Evolutionary conservation across 768 basidiomycete species (phyloP), one percentile per base, ranked within the genome.

Genomic region (Mycena latifolia): DNA sequence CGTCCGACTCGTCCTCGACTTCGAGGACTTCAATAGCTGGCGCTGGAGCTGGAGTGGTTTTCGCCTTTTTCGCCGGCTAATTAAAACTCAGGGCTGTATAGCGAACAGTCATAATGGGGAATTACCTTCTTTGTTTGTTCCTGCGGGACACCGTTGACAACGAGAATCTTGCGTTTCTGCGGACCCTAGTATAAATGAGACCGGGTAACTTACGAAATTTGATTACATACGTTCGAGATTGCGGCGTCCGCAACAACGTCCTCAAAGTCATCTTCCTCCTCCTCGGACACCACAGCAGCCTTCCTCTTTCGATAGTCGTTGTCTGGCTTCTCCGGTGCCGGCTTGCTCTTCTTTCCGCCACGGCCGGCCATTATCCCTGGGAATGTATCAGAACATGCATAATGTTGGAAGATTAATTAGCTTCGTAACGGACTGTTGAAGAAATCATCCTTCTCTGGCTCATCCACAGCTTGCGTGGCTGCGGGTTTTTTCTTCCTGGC

Each of bases 101-200:
- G 12, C n/a, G 5, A 43, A n/a, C 5, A n/a, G 2, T 5, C 6
- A 43, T n/a, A 43, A 25, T 5, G 24, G 24, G 24, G 46, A 22
- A 14, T n/a, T 9, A 54, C 45, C 61, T 63, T 63, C 27, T 54
- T 62, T 5, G 29, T 7, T n/a, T 6, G 33, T 15, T 2, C n/a
- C 10, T 3, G 22, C 18, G n/a, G n/a, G n/a, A 55, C 53, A n/a
- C 61, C 61, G 9, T 63, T 53, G 18, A 63, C 61, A 14, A 63
- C 54, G 29, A 63, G 1, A 17, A 47, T 14, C 54, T 63, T 63
- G 2, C 61, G 43, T 14, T 63, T 55, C 10, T 24, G 1, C 0
- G 53, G 11, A 20, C 18, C 61, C 61, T 62, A 17, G 28, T n/a
- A 14, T 18, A 28, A 3, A 17, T 46, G 2, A 22, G 17, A 46